phyloP scores from a whole-genome alignment of 2,329 filamentous ascomycete genomes.

The Orbilia ellipsospora region DNA sequence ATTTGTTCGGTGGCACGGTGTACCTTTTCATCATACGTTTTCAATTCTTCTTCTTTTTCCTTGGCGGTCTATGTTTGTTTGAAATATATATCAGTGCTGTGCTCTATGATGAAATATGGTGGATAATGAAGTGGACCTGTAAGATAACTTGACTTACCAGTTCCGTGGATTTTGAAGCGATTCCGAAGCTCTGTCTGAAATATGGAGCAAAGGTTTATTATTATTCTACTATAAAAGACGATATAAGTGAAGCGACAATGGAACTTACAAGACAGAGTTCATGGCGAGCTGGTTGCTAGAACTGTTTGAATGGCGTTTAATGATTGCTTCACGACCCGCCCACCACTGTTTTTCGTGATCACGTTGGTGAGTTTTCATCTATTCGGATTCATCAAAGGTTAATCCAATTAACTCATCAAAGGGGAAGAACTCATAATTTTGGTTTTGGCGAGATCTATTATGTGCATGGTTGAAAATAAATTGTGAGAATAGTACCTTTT shows the following conservation, averaged over 20 bases:
- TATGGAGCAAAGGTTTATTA: neutral
- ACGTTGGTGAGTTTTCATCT: slow-evolving; percentile 58
- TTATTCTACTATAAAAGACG: neutral
- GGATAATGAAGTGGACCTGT: slow-evolving; percentile 7
- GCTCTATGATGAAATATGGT: no score
- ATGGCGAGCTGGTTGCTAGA: slow-evolving; percentile 51
- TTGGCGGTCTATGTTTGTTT: slow-evolving; percentile 50
- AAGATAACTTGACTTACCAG: slow-evolving; percentile 7
- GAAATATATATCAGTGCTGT: no score
- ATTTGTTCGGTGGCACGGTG: slow-evolving; percentile 56
- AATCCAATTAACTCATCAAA: neutral
- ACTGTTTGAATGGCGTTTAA: slow-evolving; percentile 55
- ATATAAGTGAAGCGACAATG: neutral
- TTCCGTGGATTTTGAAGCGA: slow-evolving; percentile 29
- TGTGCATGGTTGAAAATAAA: neutral
- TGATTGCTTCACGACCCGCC: slow-evolving; percentile 55
- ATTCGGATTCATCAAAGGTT: neutral
- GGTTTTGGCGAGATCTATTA: neutral
- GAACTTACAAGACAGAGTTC: slow-evolving; percentile 42
- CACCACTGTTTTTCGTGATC: slow-evolving; percentile 58
- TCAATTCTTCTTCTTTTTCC: slow-evolving; percentile 54
- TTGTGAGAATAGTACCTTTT: slow-evolving; percentile 49
- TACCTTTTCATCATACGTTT: slow-evolving; percentile 57
- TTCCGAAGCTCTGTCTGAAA: slow-evolving; percentile 42
- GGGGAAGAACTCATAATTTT: no score